Conservation (phyloP, 116 monocot species). For the Iris pallida region DNA sequence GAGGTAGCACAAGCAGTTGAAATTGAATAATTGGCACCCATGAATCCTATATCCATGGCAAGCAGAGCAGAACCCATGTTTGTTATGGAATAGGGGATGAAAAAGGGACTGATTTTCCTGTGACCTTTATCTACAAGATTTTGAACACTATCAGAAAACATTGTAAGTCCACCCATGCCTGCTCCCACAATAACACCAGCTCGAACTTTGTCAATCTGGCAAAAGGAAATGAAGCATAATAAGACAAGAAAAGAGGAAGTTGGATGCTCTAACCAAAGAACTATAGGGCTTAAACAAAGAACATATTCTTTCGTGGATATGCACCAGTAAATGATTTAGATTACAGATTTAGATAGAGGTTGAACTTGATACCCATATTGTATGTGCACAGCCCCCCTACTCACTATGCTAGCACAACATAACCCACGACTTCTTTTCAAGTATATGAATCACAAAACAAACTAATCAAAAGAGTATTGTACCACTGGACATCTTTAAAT, state of each 20-base stretch:
- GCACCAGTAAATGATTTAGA: too few relatives aligned
- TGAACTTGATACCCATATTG: too few relatives aligned
- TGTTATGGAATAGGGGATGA: constrained; percentile 94
- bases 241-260: not conserved
- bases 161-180: constrained; percentile 91
- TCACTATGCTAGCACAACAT: too few relatives aligned
- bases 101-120: constrained; percentile 94
- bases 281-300: not conserved
- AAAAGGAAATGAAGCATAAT: not conserved
- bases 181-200: constrained; percentile 96
- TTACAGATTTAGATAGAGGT: too few relatives aligned
- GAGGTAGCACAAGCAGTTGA: constrained; percentile 99
- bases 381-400: too few relatives aligned
- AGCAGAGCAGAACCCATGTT: constrained; percentile 98
- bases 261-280: too few relatives aligned
- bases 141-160: constrained; percentile 92
- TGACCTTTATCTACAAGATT: constrained; percentile 90
- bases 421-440: too few relatives aligned
- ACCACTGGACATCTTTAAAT: too few relatives aligned
- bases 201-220: constrained; percentile 84
- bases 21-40: constrained; percentile 98
- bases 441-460: too few relatives aligned
- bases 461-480: too few relatives aligned
- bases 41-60: constrained; percentile 96
- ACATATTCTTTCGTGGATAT: too few relatives aligned